phyloP scores from a whole-genome alignment of 305 asterid genomes.

The Nicotiana rustica region DNA sequence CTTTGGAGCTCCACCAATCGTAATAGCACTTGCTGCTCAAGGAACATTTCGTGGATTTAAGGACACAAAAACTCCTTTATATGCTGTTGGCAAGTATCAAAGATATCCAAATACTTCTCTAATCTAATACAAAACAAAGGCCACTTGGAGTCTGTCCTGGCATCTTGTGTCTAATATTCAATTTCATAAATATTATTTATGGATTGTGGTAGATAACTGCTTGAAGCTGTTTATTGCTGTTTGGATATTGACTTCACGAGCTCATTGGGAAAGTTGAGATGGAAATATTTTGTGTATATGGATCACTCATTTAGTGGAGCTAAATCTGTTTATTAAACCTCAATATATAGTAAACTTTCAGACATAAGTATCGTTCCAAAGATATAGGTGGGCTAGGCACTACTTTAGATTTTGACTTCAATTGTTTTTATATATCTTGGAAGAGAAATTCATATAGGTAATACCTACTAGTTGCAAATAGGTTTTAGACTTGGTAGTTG shows the following conservation, averaged over 20 bases:
- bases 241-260: background rate
- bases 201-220: background rate
- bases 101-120: slow-evolving; percentile 4
- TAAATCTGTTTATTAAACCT: background rate
- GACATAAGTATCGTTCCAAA: background rate
- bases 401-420: background rate
- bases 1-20: slow-evolving; percentile 91
- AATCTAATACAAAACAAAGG: slow-evolving; percentile 23
- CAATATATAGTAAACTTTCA: background rate
- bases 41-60: slow-evolving; percentile 96
- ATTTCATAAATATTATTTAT: slow-evolving; percentile 24
- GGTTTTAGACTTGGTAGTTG: too few relatives aligned
- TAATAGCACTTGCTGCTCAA: slow-evolving; percentile 93
- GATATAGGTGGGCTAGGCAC: background rate
- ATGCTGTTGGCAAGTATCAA: slow-evolving; percentile 85
- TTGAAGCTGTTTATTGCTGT: background rate
- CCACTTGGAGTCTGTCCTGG: background rate
- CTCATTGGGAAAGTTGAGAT: background rate
- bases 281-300: background rate
- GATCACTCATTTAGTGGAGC: background rate
- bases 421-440: too few relatives aligned
- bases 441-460: too few relatives aligned
- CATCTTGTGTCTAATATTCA: background rate
- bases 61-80: slow-evolving; percentile 94
- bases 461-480: too few relatives aligned